A percentile compares a stretch with the other conserved stretches of the same genome.
These are phyloP conservation scores for Sporothrix mexicana DNA, from an alignment of 2,329 filamentous ascomycete species.

Conservation along the genomic window DNA sequence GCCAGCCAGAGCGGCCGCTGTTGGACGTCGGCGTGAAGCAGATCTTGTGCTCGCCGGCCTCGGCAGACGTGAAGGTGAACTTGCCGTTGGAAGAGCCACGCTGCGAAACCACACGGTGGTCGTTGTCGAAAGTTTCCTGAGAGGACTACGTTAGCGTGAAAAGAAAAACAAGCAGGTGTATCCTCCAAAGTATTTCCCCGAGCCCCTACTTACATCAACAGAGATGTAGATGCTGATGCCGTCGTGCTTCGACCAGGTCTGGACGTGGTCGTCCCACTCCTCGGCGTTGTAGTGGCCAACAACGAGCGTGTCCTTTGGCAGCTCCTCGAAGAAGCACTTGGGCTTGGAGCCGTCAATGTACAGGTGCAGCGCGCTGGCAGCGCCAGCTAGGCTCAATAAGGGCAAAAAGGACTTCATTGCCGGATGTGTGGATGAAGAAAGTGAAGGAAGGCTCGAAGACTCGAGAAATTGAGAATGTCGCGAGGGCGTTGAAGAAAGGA, in stretches of 20 bases:
- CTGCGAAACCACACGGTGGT: slow-evolving; percentile 94
- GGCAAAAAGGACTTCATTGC: slow-evolving; percentile 67
- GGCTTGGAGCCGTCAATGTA: slow-evolving; percentile 84
- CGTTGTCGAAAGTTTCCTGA: slow-evolving; percentile 91
- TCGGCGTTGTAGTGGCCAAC: slow-evolving; percentile 90
- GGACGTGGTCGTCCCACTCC: slow-evolving; percentile 75
- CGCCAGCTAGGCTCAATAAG: slow-evolving; percentile 67
- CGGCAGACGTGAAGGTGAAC: slow-evolving; percentile 95
- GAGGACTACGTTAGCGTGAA: no score
- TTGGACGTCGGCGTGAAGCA: slow-evolving; percentile 88
- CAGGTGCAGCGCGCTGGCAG: slow-evolving; percentile 88
- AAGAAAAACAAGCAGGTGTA: neutral
- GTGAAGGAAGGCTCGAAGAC: no score
- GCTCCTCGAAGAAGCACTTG: slow-evolving; percentile 98
- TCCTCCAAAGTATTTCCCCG: neutral
- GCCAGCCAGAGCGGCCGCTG: slow-evolving; percentile 72
- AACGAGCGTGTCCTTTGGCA: slow-evolving; percentile 95
- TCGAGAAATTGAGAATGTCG: neutral
- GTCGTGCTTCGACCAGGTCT: slow-evolving; percentile 73
- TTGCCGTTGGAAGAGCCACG: slow-evolving; percentile 75
- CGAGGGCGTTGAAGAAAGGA: neutral
- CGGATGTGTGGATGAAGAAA: slow-evolving; percentile 23
- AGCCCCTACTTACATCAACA: slow-evolving; percentile 64
- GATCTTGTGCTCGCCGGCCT: slow-evolving; percentile 92
- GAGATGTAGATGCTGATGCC: slow-evolving; percentile 86